Conservation (phyloP, 2,329 filamentous ascomycete genomes). For the Colletotrichum tanaceti region DNA sequence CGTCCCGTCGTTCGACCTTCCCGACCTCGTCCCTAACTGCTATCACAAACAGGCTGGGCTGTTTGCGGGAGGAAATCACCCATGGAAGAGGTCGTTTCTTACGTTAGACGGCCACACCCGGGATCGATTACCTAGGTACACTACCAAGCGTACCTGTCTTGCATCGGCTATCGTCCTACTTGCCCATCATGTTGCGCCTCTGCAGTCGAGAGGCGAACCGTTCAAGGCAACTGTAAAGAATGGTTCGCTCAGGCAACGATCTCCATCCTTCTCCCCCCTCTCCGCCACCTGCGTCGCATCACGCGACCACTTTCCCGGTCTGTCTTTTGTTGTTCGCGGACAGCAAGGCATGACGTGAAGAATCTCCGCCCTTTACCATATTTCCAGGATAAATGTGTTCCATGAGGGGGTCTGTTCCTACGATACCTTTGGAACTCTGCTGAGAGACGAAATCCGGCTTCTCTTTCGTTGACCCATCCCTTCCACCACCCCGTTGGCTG, state of each 20-base stretch:
- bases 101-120: not conserved
- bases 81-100: no score
- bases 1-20: no score
- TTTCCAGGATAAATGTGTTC: not conserved
- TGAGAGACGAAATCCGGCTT: not conserved
- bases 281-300: not conserved
- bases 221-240: not conserved
- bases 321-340: not conserved
- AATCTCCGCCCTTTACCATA: slow-evolving; percentile 2
- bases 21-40: not conserved
- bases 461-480: not conserved
- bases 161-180: not conserved
- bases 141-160: not conserved
- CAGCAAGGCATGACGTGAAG: not conserved
- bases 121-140: not conserved
- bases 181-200: not conserved
- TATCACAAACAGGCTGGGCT: not conserved
- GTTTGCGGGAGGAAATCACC: not conserved
- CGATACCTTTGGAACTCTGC: not conserved
- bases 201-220: not conserved
- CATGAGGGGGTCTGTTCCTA: not conserved
- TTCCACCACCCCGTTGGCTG: not conserved
- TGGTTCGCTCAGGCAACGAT: not conserved
- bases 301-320: not conserved
- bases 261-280: not conserved